Base-by-base conservation (phyloP, 805 yeast species). In the Lipomyces starkeyi region DNA sequence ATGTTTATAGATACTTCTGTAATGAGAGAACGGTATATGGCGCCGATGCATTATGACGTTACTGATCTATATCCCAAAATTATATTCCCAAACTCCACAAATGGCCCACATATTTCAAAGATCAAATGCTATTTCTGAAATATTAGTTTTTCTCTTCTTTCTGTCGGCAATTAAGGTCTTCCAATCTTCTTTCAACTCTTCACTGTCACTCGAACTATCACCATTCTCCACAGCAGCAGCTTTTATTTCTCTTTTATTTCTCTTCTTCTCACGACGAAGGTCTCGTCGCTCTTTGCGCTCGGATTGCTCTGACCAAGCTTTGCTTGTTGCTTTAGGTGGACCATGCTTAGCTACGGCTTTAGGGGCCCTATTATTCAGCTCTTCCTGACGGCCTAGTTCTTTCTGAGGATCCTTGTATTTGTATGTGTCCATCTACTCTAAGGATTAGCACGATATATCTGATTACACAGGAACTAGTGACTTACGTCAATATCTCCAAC, bases 301-400 rank as follows among this genome's bases (percentile, higher is more conserved):
- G 0, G 80, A 73, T 73, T 91, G 89, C n/a, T 83, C 83, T 6
- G 97, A 90, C 97, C 97, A 93, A 0, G 97, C 86, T 68, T 84
- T 82, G 70, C 81, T 82, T 59, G 77, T 29, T 32, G 78, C 64
- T 73, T 76, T 63, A 27, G 59, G 37, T 52, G 58, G 56, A 64
- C 22, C 34, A 58, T 77, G 77, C 47, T 75, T 70, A 47, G 74
- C 81, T 74, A 78, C 76, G 78, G 53, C 62, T 35, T 40, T 47
- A 25, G 22, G 14, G 20, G 37, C 78, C 75, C 71, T 73, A 66
- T 79, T 84, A 0, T 83, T 84, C 69, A 89, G 74, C 68, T 86
- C 90, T 47, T 83, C 86, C 32, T 86, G 67, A 72, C 98, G 84
- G 2, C 83, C 78, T 56, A 78, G 79, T 74, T 94, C 98, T 75